phyloP scores from a whole-genome alignment of 495 filamentous ascomycete genomes.

The Aspergillus ellipticus region DNA sequence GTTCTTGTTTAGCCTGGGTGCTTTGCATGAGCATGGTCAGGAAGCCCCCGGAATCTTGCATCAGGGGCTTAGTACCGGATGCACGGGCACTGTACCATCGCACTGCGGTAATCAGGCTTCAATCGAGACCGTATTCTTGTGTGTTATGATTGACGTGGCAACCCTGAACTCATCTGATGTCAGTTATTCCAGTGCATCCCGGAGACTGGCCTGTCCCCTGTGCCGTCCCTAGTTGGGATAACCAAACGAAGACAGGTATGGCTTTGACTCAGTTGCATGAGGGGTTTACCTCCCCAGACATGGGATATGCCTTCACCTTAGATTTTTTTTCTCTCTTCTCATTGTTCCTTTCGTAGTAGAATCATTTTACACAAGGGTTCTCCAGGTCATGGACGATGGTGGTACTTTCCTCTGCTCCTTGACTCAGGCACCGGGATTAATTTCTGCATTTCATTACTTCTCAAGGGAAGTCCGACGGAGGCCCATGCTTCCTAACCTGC shows the following conservation, averaged over 20 bases:
- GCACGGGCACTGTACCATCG: constrained; percentile 13
- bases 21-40: not conserved
- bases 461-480: not conserved
- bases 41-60: not conserved
- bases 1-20: constrained; percentile 6
- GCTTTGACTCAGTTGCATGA: not conserved
- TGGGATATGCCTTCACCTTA: too few relatives aligned
- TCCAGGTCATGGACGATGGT: too few relatives aligned
- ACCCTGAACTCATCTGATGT: not conserved
- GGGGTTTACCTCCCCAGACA: not conserved
- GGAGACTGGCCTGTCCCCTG: not conserved
- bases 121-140: not conserved
- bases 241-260: not conserved
- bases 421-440: too few relatives aligned
- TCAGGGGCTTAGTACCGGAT: constrained; percentile 8
- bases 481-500: not conserved
- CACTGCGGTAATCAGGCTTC: constrained; percentile 10
- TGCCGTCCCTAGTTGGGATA: not conserved
- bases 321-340: too few relatives aligned
- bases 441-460: not conserved
- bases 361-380: too few relatives aligned
- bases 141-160: constrained; percentile 30
- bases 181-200: not conserved
- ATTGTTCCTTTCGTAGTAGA: too few relatives aligned
- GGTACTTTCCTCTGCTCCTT: too few relatives aligned